Evolutionary conservation across 108 stramenopile genomes (phyloP).

Genomic region (Fistulifera solaris): DNA sequence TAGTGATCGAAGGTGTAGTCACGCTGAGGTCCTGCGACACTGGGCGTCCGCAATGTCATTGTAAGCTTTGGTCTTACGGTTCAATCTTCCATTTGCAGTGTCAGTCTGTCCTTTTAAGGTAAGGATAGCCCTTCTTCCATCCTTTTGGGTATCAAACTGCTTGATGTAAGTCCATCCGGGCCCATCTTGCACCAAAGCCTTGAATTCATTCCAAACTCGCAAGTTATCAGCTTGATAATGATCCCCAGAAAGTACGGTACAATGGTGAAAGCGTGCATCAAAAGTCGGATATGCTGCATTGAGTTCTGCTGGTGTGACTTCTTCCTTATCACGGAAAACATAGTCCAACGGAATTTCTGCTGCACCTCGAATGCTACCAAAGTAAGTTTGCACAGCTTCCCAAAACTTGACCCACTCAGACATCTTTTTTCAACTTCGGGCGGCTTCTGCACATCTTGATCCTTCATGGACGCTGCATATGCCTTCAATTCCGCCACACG

Average conservation of each 20-base stretch:
- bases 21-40: background rate
- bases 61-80: slow-evolving; percentile 8
- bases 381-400: background rate
- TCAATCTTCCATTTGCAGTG: background rate
- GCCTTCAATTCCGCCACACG: no score
- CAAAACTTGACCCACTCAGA: no score
- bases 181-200: background rate
- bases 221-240: slow-evolving; percentile 8
- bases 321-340: slow-evolving; percentile 3
- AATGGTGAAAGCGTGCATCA: background rate
- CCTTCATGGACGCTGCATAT: no score
- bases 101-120: slow-evolving; percentile 9
- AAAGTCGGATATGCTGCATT: slow-evolving; percentile 1
- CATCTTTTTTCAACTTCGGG: no score
- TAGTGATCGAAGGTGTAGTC: slow-evolving; percentile 5
- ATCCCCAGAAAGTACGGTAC: slow-evolving; percentile 3
- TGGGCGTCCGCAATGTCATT: background rate
- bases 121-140: slow-evolving; percentile 8
- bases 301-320: background rate
- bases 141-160: slow-evolving; percentile 6
- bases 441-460: no score
- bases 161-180: slow-evolving; percentile 15
- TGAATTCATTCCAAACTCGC: slow-evolving; percentile 4
- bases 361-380: background rate
- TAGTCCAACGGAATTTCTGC: background rate